Evolutionary conservation across 2,329 filamentous ascomycete species (phyloP).

Genomic region (Cladosporium halotolerans): DNA sequence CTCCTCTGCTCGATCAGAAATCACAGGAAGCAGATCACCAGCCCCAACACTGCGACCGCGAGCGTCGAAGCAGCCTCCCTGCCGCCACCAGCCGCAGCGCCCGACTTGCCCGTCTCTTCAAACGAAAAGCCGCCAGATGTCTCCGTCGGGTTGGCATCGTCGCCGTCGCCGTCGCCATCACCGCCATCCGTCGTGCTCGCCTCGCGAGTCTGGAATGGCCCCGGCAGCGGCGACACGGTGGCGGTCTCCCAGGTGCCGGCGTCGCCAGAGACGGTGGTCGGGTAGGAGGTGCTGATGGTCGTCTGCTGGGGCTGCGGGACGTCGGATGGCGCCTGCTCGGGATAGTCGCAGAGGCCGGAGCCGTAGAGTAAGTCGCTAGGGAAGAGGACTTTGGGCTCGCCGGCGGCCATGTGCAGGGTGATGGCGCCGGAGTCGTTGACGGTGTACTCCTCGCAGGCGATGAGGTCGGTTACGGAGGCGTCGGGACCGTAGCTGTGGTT

Average conservation of each 20-base stretch:
- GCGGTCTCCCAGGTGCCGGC: not conserved
- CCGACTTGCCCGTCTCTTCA: not conserved
- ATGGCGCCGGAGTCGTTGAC: conserved; percentile 24
- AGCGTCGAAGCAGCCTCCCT: not conserved
- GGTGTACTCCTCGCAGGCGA: conserved; percentile 28
- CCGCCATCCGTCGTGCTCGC: not conserved
- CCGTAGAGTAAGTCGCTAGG: conserved; percentile 20
- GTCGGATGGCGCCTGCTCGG: not conserved
- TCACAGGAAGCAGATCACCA: not conserved
- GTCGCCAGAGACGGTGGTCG: conserved; percentile 2
- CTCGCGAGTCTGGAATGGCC: not conserved
- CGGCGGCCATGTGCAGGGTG: conserved; percentile 28
- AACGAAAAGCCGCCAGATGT: not conserved
- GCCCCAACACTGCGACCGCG: not conserved
- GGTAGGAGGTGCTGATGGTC: conserved; percentile 2
- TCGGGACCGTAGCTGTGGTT: conserved; percentile 26
- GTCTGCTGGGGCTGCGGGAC: conserved; percentile 7
- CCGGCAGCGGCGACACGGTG: conserved; percentile 4
- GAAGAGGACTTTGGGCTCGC: conserved; percentile 32
- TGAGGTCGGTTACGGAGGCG: conserved; percentile 27
- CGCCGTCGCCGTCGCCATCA: not conserved
- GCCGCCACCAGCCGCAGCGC: not conserved
- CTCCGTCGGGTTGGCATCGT: not conserved
- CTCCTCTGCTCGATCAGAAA: not conserved
- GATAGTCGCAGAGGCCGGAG: conserved; percentile 22